Evolutionary conservation across 75 land plant genomes (phyloP), one percentile per base, ranked within the genome.

Genomic region (Pinus albicaulis): DNA sequence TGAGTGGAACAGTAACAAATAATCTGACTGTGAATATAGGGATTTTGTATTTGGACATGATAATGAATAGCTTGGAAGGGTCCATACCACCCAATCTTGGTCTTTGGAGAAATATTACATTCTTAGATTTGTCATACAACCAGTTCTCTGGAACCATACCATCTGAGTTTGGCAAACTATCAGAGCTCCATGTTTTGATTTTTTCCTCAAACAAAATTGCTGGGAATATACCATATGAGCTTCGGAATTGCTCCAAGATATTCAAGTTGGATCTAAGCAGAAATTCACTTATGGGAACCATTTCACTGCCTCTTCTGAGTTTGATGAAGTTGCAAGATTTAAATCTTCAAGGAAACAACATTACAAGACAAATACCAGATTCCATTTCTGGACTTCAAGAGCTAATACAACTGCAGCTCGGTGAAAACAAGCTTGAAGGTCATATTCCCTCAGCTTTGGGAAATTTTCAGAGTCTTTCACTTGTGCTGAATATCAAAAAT

Each of bases 241-340:
- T 91, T 62, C 83, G 85, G 31, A 65, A 77, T 25, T 74, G 83
- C 57, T 73, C 77, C 20, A 69, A 77, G 10, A 73, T 91, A 28
- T 57, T 84, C 61, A 73, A 69, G 64, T 74, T 91, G 24, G 89
- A 91, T 69, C 77, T 91, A 56, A 86, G 92, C 53, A 44, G 66
- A 62, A 91, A 91, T 74, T 34, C 57, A 56, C 57, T 91, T 38
- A 69, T 82, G 31, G 91, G 93, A 41, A 76, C 34, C 65, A 87
- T 92, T 57, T 89, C 92, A 36, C 36, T 74, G 34, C 80, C 81
- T 56, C 74, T 92, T 31, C 75, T 65, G 24, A 80, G 79, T 55
- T 72, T 81, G 15, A 56, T 4, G 17, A 68, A 71, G 55, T 66
- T 89, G 60, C 71, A 77, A 61, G 80, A 62, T 68, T 83, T 89